These are phyloP conservation scores for Brassica cretica DNA, from an alignment of 345 rosid species.

Conservation along the genomic window DNA sequence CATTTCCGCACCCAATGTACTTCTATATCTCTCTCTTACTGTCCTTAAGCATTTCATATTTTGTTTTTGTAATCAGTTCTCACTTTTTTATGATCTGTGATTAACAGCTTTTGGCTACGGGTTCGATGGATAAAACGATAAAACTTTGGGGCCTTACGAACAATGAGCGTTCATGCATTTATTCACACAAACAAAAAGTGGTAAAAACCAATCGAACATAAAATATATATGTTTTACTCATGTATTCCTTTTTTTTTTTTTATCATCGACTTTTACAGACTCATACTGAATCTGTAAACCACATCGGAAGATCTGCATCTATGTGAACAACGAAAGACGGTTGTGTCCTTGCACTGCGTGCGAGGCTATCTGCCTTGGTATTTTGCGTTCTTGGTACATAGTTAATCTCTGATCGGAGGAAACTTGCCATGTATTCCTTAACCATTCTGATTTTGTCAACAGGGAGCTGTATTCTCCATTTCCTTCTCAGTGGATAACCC, in stretches of 20 bases:
- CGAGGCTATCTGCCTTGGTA: too few relatives aligned
- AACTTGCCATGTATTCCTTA: neutral
- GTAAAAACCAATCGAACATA: slow-evolving; percentile 44
- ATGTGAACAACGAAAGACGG: too few relatives aligned
- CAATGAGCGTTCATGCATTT: slow-evolving; percentile 72
- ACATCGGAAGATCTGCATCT: too few relatives aligned
- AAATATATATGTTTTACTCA: neutral
- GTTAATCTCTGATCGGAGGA: too few relatives aligned
- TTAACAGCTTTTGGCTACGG: slow-evolving; percentile 57
- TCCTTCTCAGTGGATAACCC: slow-evolving; percentile 79
- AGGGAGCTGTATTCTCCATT: slow-evolving; percentile 86
- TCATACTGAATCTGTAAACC: too few relatives aligned
- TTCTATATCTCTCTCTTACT: neutral
- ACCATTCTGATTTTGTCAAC: slow-evolving; percentile 4
- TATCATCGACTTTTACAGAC: too few relatives aligned
- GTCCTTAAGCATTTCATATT: neutral
- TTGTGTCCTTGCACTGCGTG: too few relatives aligned
- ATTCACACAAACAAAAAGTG: slow-evolving; percentile 62
- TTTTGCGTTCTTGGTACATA: too few relatives aligned
- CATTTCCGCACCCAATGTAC: slow-evolving; percentile 52
- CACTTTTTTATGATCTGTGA: slow-evolving; percentile 7
- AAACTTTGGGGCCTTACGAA: slow-evolving; percentile 88
- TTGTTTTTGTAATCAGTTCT: slow-evolving; percentile 1
- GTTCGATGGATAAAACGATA: slow-evolving; percentile 58
- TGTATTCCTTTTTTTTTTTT: neutral